These are phyloP conservation scores for Fusarium tanahbumbuense DNA, from an alignment of 2,329 filamentous ascomycete species.

Conservation along the genomic window DNA sequence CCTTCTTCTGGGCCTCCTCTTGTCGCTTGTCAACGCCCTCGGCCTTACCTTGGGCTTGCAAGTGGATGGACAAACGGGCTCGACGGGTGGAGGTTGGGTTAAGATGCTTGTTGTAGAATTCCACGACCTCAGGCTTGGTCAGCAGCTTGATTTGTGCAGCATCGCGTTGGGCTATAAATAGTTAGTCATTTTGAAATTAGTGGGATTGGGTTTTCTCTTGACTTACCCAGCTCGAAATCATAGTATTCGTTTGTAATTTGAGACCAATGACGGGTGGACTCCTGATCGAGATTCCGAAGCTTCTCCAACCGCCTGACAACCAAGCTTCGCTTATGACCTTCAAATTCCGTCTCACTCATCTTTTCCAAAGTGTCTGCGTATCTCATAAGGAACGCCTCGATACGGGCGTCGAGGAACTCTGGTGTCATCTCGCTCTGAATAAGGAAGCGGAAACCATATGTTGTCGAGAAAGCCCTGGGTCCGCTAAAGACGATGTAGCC, in stretches of 20 bases:
- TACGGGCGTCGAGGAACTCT: slow-evolving; percentile 85
- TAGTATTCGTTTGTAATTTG: slow-evolving; percentile 89
- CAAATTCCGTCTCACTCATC: slow-evolving; percentile 87
- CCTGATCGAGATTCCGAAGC: slow-evolving; percentile 89
- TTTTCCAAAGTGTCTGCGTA: slow-evolving; percentile 74
- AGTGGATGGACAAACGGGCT: slow-evolving; percentile 86
- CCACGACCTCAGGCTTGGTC: slow-evolving; percentile 81
- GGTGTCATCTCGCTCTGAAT: slow-evolving; percentile 92
- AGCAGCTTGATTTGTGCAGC: slow-evolving; percentile 78
- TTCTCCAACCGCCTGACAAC: slow-evolving; percentile 90
- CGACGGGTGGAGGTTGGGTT: slow-evolving; percentile 77
- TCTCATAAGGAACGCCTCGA: slow-evolving; percentile 82
- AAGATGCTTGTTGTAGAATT: slow-evolving; percentile 83
- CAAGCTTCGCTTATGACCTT: slow-evolving; percentile 89
- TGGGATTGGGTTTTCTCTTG: not conserved
- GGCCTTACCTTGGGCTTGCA: slow-evolving; percentile 75
- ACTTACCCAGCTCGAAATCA: slow-evolving; percentile 86
- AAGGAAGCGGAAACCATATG: slow-evolving; percentile 86
- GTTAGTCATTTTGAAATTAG: slow-evolving; percentile 29
- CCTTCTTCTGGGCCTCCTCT: slow-evolving; percentile 55
- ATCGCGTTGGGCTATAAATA: slow-evolving; percentile 73
- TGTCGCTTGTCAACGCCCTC: slow-evolving; percentile 62
- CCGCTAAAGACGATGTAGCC: slow-evolving; percentile 96
- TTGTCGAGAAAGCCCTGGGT: slow-evolving; percentile 76
- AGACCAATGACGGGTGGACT: slow-evolving; percentile 84